phyloP scores from a whole-genome alignment of 2,329 filamentous ascomycete species.

The Triangularia verruculosa region DNA sequence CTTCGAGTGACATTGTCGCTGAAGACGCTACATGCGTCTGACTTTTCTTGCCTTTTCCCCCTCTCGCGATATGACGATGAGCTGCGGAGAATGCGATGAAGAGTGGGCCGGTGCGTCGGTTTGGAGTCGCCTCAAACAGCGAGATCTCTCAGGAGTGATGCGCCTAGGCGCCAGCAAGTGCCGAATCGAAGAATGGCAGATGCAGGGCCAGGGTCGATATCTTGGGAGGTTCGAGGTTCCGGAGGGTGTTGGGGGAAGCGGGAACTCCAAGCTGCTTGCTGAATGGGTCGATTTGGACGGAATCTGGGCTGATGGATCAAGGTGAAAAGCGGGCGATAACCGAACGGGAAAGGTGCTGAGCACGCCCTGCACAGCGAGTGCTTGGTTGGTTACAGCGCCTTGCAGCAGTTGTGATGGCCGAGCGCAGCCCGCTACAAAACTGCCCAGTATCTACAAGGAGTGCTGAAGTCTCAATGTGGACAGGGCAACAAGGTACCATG shows the following conservation, averaged over 20 bases:
- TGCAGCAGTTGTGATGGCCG: background rate
- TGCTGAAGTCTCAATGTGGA: background rate
- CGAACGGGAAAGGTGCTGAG: slow-evolving; percentile 24
- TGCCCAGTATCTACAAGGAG: background rate
- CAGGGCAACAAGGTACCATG: background rate
- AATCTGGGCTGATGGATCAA: slow-evolving; percentile 29
- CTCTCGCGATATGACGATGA: slow-evolving; percentile 4
- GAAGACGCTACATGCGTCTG: slow-evolving; percentile 44
- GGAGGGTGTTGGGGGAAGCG: background rate
- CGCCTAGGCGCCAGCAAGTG: slow-evolving; percentile 23
- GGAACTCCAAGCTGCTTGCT: slow-evolving; percentile 7
- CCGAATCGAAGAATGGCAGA: slow-evolving; percentile 22
- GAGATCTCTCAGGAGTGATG: slow-evolving; percentile 11
- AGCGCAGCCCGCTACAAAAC: background rate
- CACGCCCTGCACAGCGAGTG: slow-evolving; percentile 1
- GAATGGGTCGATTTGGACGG: slow-evolving; percentile 29
- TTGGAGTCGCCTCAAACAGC: slow-evolving; percentile 14
- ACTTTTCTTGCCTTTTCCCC: slow-evolving; percentile 7
- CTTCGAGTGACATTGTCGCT: slow-evolving; percentile 54
- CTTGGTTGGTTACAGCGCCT: slow-evolving; percentile 13
- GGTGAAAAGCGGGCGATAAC: slow-evolving; percentile 20
- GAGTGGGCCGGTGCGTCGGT: background rate
- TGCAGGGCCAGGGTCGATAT: slow-evolving; percentile 18
- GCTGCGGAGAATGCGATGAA: slow-evolving; percentile 11
- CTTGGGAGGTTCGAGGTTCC: slow-evolving; percentile 19